These are phyloP conservation scores for Apocynum venetum DNA, from an alignment of 257 asterid genomes.

Conservation along the genomic window DNA sequence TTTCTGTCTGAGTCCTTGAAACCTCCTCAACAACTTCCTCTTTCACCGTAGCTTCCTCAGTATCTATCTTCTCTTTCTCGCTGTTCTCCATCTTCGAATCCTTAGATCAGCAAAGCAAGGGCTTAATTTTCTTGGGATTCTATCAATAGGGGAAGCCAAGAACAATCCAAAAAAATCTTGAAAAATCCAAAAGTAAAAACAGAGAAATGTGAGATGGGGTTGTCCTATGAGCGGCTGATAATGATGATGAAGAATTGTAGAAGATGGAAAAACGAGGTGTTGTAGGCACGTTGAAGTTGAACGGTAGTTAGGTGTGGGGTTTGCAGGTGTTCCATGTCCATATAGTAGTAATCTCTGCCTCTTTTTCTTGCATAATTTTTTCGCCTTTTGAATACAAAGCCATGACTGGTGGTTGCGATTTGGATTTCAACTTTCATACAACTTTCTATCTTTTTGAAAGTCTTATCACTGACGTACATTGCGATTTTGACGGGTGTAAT, in stretches of 20 bases:
- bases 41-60: neutral
- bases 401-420: neutral
- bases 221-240: neutral
- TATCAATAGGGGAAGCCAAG: neutral
- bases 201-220: neutral
- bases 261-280: neutral
- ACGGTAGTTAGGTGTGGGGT: slow-evolving; percentile 11
- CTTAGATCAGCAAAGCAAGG: neutral
- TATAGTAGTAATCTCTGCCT: neutral
- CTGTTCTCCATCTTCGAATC: neutral
- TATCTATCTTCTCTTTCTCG: neutral
- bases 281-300: slow-evolving; percentile 12
- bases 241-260: neutral
- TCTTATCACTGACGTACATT: too few relatives aligned
- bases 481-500: too few relatives aligned
- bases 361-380: neutral
- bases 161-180: neutral
- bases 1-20: neutral
- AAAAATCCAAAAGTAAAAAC: neutral
- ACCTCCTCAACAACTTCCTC: neutral
- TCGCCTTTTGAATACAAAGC: neutral
- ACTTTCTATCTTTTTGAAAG: neutral
- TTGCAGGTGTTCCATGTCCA: neutral
- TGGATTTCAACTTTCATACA: neutral
- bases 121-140: neutral